Evolutionary conservation across 1,139 yeast species (phyloP), one percentile per base, ranked within the genome.

Genomic region (Taphrina communis): DNA sequence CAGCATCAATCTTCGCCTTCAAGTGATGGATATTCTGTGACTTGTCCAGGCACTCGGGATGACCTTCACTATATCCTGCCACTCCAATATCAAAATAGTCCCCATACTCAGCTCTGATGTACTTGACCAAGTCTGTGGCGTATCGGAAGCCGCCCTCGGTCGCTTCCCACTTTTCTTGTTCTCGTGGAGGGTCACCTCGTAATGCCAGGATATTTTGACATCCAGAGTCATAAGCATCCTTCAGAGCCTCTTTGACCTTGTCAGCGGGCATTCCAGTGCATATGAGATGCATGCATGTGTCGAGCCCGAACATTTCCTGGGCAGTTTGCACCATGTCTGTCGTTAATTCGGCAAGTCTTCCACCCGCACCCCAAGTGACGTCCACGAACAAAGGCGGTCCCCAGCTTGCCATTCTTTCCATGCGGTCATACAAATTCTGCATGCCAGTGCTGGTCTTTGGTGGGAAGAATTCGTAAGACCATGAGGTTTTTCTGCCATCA

Each of bases 351-450:
- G 96, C 88, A 63, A 89, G 81, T 35, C 72, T 83, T 8, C 98
- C 98, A 56, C 99, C 99, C 1, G 99, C 99, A 76, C 93, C 93
- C 99, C 99, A 94, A 0, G 99, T 94, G 72, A 94, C 90, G 77
- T 94, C 99, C 71, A 94, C 88, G 77, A 94, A 94, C 72, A 90
- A 86, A 0, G 99, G 99, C 12, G 66, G 72, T 73, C 89, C 88
- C 75, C 93, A 82, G 73, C 90, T 93, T 78, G 90, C 91, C 99
- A 94, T 94, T 78, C 97, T 86, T 77, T 94, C 98, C 95, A 94
- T 94, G 77, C 99, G 85, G 78, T 94, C 99, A 79, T 93, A 94
- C 70, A 94, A 83, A 77, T 94, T 94, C 78, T 93, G 97, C 42
- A 93, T 95, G 77, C 99, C 99, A 78, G 94, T 97, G 60, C 71